Evolutionary conservation across 805 yeast genomes (phyloP).

Genomic region (Myxozyma sirexii): DNA sequence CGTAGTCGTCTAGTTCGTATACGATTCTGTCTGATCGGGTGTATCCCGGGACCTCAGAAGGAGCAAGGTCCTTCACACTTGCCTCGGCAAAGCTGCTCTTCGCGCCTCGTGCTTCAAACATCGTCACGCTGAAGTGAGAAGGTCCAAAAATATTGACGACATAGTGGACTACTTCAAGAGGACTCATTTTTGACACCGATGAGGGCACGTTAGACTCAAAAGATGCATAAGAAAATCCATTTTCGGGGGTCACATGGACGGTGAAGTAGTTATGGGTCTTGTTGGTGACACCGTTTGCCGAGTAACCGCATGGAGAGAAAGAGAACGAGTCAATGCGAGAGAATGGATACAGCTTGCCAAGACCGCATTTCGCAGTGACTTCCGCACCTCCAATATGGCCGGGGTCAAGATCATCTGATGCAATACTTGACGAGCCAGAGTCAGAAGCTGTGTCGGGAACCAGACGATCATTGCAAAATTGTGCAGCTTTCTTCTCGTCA

Average conservation of each 20-base stretch:
- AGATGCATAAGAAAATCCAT: slow-evolving; percentile 93
- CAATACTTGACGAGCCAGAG: slow-evolving; percentile 39
- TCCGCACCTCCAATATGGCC: slow-evolving; percentile 81
- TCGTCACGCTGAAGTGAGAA: slow-evolving; percentile 66
- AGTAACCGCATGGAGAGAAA: slow-evolving; percentile 92
- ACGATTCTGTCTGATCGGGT: slow-evolving; percentile 64
- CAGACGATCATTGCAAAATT: slow-evolving; percentile 60
- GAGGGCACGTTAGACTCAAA: slow-evolving; percentile 85
- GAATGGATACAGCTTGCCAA: slow-evolving; percentile 60
- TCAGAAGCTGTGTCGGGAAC: slow-evolving; percentile 42
- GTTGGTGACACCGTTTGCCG: slow-evolving; percentile 76
- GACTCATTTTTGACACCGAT: slow-evolving; percentile 21
- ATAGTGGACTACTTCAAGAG: slow-evolving; percentile 55
- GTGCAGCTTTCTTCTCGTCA: slow-evolving; percentile 55
- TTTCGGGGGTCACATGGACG: slow-evolving; percentile 90
- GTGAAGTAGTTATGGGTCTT: slow-evolving; percentile 68
- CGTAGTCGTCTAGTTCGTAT: slow-evolving; percentile 75
- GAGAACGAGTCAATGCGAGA: slow-evolving; percentile 76
- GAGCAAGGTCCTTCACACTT: slow-evolving; percentile 27
- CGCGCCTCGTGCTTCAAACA: slow-evolving; percentile 48
- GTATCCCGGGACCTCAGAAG: slow-evolving; percentile 51
- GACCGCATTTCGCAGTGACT: slow-evolving; percentile 63
- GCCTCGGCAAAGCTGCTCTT: slow-evolving; percentile 15
- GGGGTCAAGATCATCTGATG: slow-evolving; percentile 52
- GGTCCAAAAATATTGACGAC: slow-evolving; percentile 74